Base-by-base conservation (phyloP, 2,329 filamentous ascomycete species). In the Cyanodermella asteris region DNA sequence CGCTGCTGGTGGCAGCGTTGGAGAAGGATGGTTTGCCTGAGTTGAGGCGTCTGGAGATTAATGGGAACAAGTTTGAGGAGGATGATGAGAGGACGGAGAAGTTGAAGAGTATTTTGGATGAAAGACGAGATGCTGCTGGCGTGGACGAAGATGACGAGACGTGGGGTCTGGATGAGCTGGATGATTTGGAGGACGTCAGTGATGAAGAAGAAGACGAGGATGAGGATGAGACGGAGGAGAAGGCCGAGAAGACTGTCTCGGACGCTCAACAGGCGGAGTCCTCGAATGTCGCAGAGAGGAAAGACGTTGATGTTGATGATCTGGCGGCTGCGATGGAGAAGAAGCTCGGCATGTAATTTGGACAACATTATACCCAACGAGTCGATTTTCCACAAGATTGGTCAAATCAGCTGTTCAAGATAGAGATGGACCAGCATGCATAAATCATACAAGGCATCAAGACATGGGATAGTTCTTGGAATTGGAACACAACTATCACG, bases 11-110 rank as follows among this genome's bases (percentile, higher is more conserved):
- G 12, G 77, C 76, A 3, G 69, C 69, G 4, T n/a, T n/a, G n/a
- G n/a, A n/a, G n/a, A 66, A 67, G 38, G 54, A 61, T 6, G 59
- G 30, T 5, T 61, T 97, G 6, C 81, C 80, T 2, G 63, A 64
- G 8, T 55, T 97, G 36, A 74, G 72, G 52, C 72, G 82, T 39
- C 66, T 97, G 24, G 87, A 94, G 52, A 56, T 97, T 36, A 94
- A 97, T 46, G 87, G 87, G 25, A 97, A 97, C 56, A 87, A 80
- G 44, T 91, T 97, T 39, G 57, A 64, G 6, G 82, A 93, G 47
- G 80, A 91, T 3, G 80, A 94, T 38, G 57, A 64, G 23, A 65
- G 65, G 15, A 61, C 93, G 20, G 51, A 66, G 31, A 58, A 56
- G 13, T 56, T 94, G 22, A 65, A 70, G 36, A 64, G 70, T 25